Base-by-base conservation (phyloP, 495 filamentous ascomycete genomes). In the Rusavskia elegans region DNA sequence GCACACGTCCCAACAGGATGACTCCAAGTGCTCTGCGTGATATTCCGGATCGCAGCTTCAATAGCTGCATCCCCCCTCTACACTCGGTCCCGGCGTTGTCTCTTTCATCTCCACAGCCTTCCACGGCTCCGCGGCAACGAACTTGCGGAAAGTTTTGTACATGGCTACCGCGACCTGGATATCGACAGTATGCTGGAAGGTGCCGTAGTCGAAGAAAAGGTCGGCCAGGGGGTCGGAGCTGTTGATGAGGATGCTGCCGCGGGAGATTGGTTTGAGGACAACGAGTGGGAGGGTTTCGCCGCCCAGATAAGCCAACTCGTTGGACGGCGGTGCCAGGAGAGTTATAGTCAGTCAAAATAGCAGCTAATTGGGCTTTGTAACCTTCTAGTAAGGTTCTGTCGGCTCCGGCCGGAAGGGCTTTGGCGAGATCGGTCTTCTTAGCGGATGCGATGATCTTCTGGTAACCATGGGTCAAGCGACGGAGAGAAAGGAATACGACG, bases 1-100 rank as follows among this genome's bases (percentile, higher is more conserved):
- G 72, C 66, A n/a, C 66, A 67, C 1, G 73, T 74, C 10, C 72
- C 68, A 13, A 51, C 40, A 0, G 65, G 58, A 50, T 69, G 66
- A 35, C 60, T 35, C 45, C 45, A 48, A 5, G 45, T 48, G 23
- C 45, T 48, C 13, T 35, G 23, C 29, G 45, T n/a, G 8, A 48
- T 29, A 5, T 27, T 29, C 16, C 45, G 68, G 30, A 66, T 64
- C 17, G 61, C 37, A 1, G 30, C 48, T 11, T 41, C 45, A 16
- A 45, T 60, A 40, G 57, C 55, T 16, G 55, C 19, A 35, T 48
- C 21, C n/a, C 45, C n/a, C 23, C n/a, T 27, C 1, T 0, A 48
- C 45, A 5, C 23, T 21, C 45, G 23, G 23, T 5, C 45, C 45
- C 0, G 45, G 49, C 27, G 0, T 29, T 0, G 45, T 48, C 10